Evolutionary conservation across 371 early-diverging fungal species (phyloP), one percentile per base, ranked within the genome.

Genomic region (Vairimorpha apis): DNA sequence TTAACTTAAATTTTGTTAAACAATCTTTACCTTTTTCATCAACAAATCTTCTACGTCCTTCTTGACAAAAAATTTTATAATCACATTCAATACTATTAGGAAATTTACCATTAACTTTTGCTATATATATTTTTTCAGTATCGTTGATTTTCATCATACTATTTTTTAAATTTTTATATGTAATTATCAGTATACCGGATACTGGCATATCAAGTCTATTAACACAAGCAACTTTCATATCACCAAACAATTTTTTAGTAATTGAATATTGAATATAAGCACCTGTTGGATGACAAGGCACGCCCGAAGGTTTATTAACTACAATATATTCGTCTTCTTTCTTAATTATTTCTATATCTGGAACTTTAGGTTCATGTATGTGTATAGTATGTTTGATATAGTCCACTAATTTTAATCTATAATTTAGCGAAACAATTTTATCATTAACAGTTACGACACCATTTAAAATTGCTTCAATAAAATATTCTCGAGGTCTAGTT

Each of bases 151-250:
- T 32, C 38, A 75, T 55, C 60, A 78, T 75, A 55, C 64, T 70
- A 32, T 74, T 65, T 5, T 60, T 60, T 21, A 71, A 64, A 66
- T 79, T 72, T 37, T 53, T 64, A 47, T 70, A 55, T n/a, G 81
- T 67, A 37, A 85, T 32, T 16, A 83, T 78, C 32, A 85, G 56
- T 0, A 85, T 68, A 12, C 85, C 85, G 55, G 84, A 84, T 4
- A 82, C 82, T 53, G 81, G 81, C 65, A 80, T 76, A 58, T 85
- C 85, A 35, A 85, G 58, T 32, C 85, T 67, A 71, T 85, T 83
- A 4, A 82, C 70, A 53, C 80, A 79, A 23, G 76, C 73, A 7
- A 62, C 74, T 13, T 76, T 74, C 10, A n/a, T 14, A 33, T 72
- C 67, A 7, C 35, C 41, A 63, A 67, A 65, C 18, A 81, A 18